Percentiles rank a stretch among this genome's conserved stretches.
Conservation (phyloP, 805 yeast species). For the Blastobotrys americana region DNA sequence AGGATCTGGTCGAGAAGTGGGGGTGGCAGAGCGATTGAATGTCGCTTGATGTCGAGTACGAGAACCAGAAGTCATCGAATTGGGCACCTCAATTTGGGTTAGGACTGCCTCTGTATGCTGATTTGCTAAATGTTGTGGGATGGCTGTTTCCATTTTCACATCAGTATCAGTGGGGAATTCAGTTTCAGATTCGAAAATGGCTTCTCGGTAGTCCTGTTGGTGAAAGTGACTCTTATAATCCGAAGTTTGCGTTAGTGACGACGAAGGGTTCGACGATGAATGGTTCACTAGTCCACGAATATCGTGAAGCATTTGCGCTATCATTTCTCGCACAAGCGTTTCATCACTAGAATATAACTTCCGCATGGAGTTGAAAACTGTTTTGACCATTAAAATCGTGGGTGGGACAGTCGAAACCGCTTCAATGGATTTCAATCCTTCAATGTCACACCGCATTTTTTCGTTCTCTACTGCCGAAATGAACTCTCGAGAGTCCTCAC, state of each 20-base stretch:
- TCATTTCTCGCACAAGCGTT: background rate
- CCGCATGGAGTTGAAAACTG: no score
- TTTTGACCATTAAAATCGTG: conserved; percentile 4
- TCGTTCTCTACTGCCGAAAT: conserved; percentile 11
- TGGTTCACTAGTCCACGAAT: background rate
- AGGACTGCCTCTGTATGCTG: background rate
- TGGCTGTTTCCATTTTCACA: background rate
- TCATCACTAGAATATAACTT: background rate
- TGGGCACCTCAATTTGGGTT: background rate
- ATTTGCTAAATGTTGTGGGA: background rate
- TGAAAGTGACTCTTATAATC: no score
- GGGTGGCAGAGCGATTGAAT: conserved; percentile 1
- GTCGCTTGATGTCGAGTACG: background rate
- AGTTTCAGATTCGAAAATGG: background rate
- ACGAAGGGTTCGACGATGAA: background rate
- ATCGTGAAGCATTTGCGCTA: background rate
- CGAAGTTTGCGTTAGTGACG: no score
- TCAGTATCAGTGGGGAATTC: background rate
- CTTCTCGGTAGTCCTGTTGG: background rate
- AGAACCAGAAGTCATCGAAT: background rate
- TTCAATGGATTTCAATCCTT: conserved; percentile 1
- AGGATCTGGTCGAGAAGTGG: conserved; percentile 6
- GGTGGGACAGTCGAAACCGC: conserved; percentile 2
- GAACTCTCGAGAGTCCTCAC: conserved; percentile 11
- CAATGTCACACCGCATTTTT: conserved; percentile 7